A percentile compares a stretch with the other conserved stretches of the same genome.
Evolutionary conservation across 148 eudicot species (phyloP).

Genomic region (Heliosperma pusillum): DNA sequence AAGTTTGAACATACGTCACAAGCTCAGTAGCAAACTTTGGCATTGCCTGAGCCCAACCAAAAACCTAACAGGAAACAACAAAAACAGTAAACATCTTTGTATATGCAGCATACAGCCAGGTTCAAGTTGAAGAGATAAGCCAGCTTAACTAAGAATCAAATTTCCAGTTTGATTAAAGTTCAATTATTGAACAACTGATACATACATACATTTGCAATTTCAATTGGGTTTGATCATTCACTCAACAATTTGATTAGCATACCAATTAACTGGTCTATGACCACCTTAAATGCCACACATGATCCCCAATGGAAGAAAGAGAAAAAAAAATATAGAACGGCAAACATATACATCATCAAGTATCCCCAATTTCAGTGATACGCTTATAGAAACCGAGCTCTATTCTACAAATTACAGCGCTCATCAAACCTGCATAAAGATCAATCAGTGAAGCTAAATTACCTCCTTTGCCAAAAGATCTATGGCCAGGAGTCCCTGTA

Average conservation of each 20-base stretch:
- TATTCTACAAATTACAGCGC: constrained; percentile 5
- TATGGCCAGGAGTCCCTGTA: constrained; percentile 92
- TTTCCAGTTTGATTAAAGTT: not conserved
- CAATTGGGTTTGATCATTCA: not conserved
- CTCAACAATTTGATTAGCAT: not conserved
- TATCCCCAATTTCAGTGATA: not conserved
- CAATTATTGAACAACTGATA: not conserved
- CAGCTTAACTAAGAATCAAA: constrained; percentile 1
- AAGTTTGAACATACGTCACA: constrained; percentile 82
- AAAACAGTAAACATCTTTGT: not conserved
- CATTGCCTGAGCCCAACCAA: constrained; percentile 99
- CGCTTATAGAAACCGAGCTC: not conserved
- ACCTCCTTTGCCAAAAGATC: constrained; percentile 97
- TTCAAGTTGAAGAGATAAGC: not conserved
- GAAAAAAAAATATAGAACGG: not conserved
- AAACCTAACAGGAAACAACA: constrained; percentile 45
- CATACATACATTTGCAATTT: not conserved
- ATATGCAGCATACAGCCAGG: not conserved
- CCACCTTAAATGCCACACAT: not conserved
- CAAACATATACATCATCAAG: not conserved
- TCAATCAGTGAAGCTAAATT: constrained; percentile 19
- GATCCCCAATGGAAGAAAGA: not conserved
- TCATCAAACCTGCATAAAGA: constrained; percentile 7
- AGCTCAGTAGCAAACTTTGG: constrained; percentile 90
- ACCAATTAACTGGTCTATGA: not conserved